A percentile compares a stretch with the other conserved stretches of the same genome.
Evolutionary conservation across 2,329 filamentous ascomycete species (phyloP).

Genomic region (Bipolaris bicolor): DNA sequence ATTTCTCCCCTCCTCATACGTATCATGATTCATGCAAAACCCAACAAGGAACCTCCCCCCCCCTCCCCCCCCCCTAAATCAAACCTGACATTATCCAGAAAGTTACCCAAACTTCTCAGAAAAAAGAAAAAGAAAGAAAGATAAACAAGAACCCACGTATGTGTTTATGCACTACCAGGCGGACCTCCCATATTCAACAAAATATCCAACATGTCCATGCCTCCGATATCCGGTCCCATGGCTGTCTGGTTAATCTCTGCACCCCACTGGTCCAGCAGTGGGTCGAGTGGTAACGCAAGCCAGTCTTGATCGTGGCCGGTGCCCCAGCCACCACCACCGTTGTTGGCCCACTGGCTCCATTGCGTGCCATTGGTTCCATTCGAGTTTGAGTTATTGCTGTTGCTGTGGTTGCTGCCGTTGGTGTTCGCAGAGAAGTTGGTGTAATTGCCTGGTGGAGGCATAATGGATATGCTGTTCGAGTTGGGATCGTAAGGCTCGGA

Average conservation of each 20-base stretch:
- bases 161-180: conserved; percentile 23
- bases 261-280: conserved; percentile 63
- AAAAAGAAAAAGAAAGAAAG: too few relatives aligned
- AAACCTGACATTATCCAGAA: too few relatives aligned
- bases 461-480: conserved; percentile 53
- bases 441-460: conserved; percentile 54
- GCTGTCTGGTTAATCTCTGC: conserved; percentile 63
- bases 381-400: conserved; percentile 11
- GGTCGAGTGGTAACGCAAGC: conserved; percentile 67
- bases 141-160: too few relatives aligned
- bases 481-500: conserved; percentile 54
- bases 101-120: too few relatives aligned
- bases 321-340: conserved; percentile 25
- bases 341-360: conserved; percentile 33
- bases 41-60: too few relatives aligned
- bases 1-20: too few relatives aligned
- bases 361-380: conserved; percentile 19
- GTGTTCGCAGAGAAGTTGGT: conserved; percentile 21
- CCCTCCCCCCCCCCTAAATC: too few relatives aligned
- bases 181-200: conserved; percentile 50
- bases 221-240: conserved; percentile 69
- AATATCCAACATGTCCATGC: conserved; percentile 58
- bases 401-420: conserved; percentile 18
- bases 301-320: conserved; percentile 58
- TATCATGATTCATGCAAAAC: too few relatives aligned